Evolutionary conservation across 2,329 filamentous ascomycete genomes (phyloP).

Genomic region (Keithomyces neogunnii): DNA sequence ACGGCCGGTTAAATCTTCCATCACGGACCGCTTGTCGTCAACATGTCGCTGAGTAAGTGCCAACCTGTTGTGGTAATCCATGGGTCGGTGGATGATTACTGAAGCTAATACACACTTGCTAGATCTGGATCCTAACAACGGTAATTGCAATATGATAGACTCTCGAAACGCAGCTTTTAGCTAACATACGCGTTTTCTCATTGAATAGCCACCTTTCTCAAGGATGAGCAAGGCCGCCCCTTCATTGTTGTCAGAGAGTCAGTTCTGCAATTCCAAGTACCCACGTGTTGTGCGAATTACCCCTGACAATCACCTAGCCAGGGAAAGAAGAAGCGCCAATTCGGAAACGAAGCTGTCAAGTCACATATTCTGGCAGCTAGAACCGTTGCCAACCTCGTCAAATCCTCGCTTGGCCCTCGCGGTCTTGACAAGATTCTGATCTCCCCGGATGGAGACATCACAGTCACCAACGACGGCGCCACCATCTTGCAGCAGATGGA

Average conservation of each 20-base stretch:
- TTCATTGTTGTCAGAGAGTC: slow-evolving; percentile 99
- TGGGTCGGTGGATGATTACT: slow-evolving; percentile 14
- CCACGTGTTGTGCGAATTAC: not conserved
- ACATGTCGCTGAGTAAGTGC: slow-evolving; percentile 31
- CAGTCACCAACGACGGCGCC: slow-evolving; percentile 96
- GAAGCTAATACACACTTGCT: slow-evolving; percentile 25
- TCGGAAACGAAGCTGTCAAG: slow-evolving; percentile 95
- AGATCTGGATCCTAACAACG: slow-evolving; percentile 81
- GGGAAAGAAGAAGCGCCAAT: slow-evolving; percentile 94
- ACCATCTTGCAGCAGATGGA: slow-evolving; percentile 99
- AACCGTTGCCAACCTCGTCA: slow-evolving; percentile 94
- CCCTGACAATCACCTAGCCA: slow-evolving; percentile 50
- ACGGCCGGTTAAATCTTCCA: slow-evolving; percentile 15
- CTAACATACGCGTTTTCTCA: slow-evolving; percentile 13
- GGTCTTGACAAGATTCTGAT: slow-evolving; percentile 99
- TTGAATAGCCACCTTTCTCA: slow-evolving; percentile 61
- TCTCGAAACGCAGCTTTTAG: not conserved
- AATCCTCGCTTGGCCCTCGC: slow-evolving; percentile 89
- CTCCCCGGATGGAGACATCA: slow-evolving; percentile 97
- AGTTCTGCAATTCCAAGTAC: not conserved
- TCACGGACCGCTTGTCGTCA: slow-evolving; percentile 19
- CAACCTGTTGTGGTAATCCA: slow-evolving; percentile 11
- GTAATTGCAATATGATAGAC: slow-evolving; percentile 30
- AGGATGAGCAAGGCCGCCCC: slow-evolving; percentile 93
- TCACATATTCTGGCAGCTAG: slow-evolving; percentile 94